phyloP scores from a whole-genome alignment of 2,329 filamentous ascomycete species.

The Raffaelea deltoideospora region DNA sequence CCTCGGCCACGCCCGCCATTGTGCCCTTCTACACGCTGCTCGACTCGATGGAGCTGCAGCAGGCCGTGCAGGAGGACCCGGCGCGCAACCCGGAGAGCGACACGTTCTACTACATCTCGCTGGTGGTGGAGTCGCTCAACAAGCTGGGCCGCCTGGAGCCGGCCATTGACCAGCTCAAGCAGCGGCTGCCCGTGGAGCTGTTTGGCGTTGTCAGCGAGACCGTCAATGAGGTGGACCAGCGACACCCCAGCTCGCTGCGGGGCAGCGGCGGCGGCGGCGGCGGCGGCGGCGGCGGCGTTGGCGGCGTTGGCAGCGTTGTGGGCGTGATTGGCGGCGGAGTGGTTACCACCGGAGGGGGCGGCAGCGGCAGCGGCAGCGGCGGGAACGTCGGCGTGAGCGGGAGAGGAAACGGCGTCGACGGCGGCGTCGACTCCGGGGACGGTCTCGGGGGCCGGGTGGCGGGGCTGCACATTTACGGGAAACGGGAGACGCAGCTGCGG shows the following conservation, averaged over 20 bases:
- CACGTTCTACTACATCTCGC: slow-evolving; percentile 81
- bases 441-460: too few relatives aligned
- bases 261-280: slow-evolving; percentile 33
- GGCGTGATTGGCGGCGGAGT: too few relatives aligned
- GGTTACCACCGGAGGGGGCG: too few relatives aligned
- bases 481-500: slow-evolving; percentile 58
- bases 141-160: slow-evolving; percentile 75
- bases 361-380: background rate
- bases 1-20: slow-evolving; percentile 15
- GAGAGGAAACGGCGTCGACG: slow-evolving; percentile 28
- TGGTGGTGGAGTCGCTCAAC: slow-evolving; percentile 80
- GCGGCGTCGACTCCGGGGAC: slow-evolving; percentile 20
- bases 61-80: slow-evolving; percentile 63
- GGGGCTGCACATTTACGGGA: slow-evolving; percentile 49
- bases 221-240: slow-evolving; percentile 82
- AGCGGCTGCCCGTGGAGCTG: slow-evolving; percentile 82
- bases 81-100: slow-evolving; percentile 89
- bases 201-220: slow-evolving; percentile 91
- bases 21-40: slow-evolving; percentile 44
- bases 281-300: slow-evolving; percentile 29
- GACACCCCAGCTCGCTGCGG: slow-evolving; percentile 69
- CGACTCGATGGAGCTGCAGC: slow-evolving; percentile 45
- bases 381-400: slow-evolving; percentile 14
- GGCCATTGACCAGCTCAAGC: slow-evolving; percentile 80
- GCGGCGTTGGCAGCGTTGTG: background rate